These are phyloP conservation scores for Lithospermum erythrorhizon DNA, from an alignment of 257 asterid species.

Conservation along the genomic window DNA sequence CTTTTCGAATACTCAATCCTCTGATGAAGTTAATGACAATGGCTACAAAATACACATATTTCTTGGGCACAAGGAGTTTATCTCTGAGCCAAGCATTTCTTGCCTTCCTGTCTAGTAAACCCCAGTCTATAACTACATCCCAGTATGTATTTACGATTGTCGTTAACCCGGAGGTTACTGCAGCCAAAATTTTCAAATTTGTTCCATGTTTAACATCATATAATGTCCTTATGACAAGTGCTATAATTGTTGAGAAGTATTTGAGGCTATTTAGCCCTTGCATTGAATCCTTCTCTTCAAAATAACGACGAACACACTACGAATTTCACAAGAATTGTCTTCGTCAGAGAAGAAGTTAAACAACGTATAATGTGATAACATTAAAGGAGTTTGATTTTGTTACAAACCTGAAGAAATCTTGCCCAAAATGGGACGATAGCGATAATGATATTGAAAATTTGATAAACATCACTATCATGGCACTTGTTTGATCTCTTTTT, in stretches of 20 bases:
- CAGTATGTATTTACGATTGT: constrained; percentile 57
- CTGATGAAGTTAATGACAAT: constrained; percentile 37
- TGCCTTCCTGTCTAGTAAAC: constrained; percentile 39
- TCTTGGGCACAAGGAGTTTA: constrained; percentile 53
- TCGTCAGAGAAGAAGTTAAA: neutral
- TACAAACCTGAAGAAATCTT: constrained; percentile 51
- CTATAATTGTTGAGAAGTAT: constrained; percentile 57
- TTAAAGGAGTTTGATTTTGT: neutral
- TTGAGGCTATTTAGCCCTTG: constrained; percentile 50
- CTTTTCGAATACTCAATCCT: neutral
- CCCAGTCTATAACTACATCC: constrained; percentile 86
- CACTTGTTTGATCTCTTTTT: constrained; percentile 30
- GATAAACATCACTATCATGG: constrained; percentile 8
- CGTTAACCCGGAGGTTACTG: constrained; percentile 49
- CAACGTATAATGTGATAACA: neutral
- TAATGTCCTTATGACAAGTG: constrained; percentile 54
- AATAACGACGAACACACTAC: constrained; percentile 58
- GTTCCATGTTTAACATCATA: constrained; percentile 16
- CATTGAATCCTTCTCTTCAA: constrained; percentile 36
- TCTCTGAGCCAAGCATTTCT: constrained; percentile 79
- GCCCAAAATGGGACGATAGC: constrained; percentile 64
- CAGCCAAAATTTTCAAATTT: constrained; percentile 40
- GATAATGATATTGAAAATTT: constrained; percentile 30
- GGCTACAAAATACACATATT: constrained; percentile 54
- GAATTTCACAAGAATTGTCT: neutral